Base-by-base conservation (phyloP, 371 early-diverging fungal species). In the Blakeslea trispora region DNA sequence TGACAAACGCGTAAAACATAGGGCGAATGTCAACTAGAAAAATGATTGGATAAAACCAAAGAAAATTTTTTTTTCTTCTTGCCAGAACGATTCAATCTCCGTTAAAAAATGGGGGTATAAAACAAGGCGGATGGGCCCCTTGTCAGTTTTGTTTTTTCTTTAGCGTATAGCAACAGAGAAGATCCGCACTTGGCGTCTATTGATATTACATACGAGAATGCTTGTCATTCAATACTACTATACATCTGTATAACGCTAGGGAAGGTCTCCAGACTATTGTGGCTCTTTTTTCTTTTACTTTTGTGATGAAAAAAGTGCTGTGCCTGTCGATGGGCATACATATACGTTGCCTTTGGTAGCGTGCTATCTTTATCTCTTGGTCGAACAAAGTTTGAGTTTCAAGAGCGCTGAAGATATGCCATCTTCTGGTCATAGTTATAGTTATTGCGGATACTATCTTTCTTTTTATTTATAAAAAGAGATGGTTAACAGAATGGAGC, bases 401-500 rank as follows among this genome's bases (percentile, higher is more conserved):
- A 44, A 23, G 23, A 45, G 62, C 52, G 45, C 50, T 55, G 43
- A 43, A 21, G 54, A 19, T 35, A 21, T 44, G 48, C 48, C 61
- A 45, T 42, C 39, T 51, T 61, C 61, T 66, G 60, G 66, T 61
- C 61, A 57, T 66, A 66, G 61, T 50, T 56, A 66, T 44, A 66
- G 66, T 61, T 50, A 66, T 66, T 61, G 66, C 61, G 45, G 66
- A 61, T 66, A 59, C 66, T 64, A 52, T 50, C 41, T 59, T 37
- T 34, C 56, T 59, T 45, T 28, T 28, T 28, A 3, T 5, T 28
- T n/a, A n/a, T n/a, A n/a, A 28, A 28, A 21, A 13, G 34, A 35
- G 39, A 53, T 55, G 52, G 57, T 61, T 66, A 66, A 66, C 66
- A 57, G 50, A 61, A 66, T 66, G 66, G 66, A 66, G 66, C 61